Evolutionary conservation across 1,284 basidiomycete species (phyloP), one percentile per base, ranked within the genome.

Genomic region (Waitea zeae): DNA sequence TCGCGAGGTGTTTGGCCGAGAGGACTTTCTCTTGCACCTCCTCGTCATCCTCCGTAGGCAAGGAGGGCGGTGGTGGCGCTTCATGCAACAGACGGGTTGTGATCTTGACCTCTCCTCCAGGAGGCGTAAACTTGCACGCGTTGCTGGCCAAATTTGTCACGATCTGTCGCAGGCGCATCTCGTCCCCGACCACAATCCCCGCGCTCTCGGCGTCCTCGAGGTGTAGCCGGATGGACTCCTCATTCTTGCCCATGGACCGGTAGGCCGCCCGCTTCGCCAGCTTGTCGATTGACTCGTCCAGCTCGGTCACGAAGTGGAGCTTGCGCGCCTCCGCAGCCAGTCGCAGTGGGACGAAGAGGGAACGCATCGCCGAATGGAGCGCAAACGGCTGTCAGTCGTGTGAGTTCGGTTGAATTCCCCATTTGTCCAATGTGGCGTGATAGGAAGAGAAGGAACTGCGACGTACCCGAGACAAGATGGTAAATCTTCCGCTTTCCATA

Each of bases 401-500:
- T n/a, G n/a, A n/a, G n/a, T n/a, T n/a, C n/a, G n/a, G n/a, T n/a
- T n/a, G n/a, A n/a, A n/a, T n/a, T n/a, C n/a, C n/a, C n/a, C n/a
- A n/a, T n/a, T n/a, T n/a, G n/a, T n/a, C n/a, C n/a, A n/a, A n/a
- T n/a, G n/a, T n/a, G n/a, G n/a, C n/a, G n/a, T n/a, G n/a, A n/a
- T n/a, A n/a, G n/a, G n/a, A n/a, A n/a, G n/a, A n/a, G n/a, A n/a
- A n/a, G n/a, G n/a, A n/a, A n/a, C n/a, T n/a, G n/a, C n/a, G n/a
- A n/a, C n/a, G n/a, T n/a, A n/a, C n/a, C n/a, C 27, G 66, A 4
- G 65, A 65, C 17, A 74, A 64, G 18, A 70, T 74, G 48, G 84
- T 80, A 45, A 88, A 84, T 19, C 69, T 67, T 3, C 80, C 81
- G 40, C 76, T 76, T 46, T 87, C 81, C 77, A 83, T 78, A 30